phyloP scores from a whole-genome alignment of 805 yeast species.

The Candida anglica region DNA sequence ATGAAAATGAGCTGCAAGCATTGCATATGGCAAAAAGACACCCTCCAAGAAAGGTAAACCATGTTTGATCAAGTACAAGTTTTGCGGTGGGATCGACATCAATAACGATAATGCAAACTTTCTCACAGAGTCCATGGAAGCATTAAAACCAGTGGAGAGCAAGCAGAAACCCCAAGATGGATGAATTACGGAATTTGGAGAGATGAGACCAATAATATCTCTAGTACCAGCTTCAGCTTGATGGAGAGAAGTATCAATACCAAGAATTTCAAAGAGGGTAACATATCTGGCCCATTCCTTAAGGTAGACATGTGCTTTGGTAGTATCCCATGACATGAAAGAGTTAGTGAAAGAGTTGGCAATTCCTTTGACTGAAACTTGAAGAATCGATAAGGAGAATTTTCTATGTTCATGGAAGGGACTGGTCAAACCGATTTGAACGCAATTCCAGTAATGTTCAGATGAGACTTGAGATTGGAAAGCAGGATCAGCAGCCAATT shows the following conservation, averaged over 20 bases:
- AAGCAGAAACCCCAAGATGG: constrained; percentile 71
- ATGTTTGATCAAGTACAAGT: constrained; percentile 33
- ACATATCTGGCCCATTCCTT: constrained; percentile 68
- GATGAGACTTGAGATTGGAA: constrained; percentile 23
- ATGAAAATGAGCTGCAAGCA: constrained; percentile 61
- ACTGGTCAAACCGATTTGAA: constrained; percentile 56
- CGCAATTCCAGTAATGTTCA: constrained; percentile 43
- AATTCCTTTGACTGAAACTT: constrained; percentile 51
- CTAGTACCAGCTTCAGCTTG: constrained; percentile 75
- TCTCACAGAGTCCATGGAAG: constrained; percentile 74
- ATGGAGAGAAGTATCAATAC: constrained; percentile 80
- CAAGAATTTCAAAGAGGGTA: constrained; percentile 75
- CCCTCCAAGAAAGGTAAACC: constrained; percentile 42
- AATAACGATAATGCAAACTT: constrained; percentile 56
- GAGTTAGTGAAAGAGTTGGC: constrained; percentile 25
- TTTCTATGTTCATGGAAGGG: constrained; percentile 65
- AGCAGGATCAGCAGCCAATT: constrained; percentile 9
- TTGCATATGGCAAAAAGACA: constrained; percentile 53
- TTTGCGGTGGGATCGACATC: constrained; percentile 44
- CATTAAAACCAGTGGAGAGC: constrained; percentile 71
- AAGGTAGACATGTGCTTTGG: constrained; percentile 23
- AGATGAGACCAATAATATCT: constrained; percentile 56
- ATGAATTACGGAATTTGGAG: constrained; percentile 49
- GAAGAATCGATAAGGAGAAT: constrained; percentile 61
- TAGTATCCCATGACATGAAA: constrained; percentile 43